Conservation (phyloP, 202 grass and related monocot species). For the Carex sylvatica region DNA sequence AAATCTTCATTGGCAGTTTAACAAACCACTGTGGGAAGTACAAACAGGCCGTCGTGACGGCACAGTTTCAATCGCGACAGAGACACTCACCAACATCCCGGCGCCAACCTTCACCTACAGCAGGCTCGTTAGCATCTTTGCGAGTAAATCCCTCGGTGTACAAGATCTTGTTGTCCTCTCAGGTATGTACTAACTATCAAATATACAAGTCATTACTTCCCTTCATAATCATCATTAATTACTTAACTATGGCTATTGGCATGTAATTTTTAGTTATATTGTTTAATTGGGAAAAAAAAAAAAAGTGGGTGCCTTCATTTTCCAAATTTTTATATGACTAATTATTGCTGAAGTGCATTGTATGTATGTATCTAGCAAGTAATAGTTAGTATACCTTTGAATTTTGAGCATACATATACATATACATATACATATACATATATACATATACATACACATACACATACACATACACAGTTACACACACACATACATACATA, state of each 20-base stretch:
- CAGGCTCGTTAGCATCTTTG: slow-evolving; percentile 35
- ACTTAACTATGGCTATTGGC: background rate
- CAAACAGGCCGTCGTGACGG: slow-evolving; percentile 69
- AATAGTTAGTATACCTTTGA: background rate
- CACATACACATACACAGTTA: too few species aligned
- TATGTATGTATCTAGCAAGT: background rate
- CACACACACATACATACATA: too few species aligned
- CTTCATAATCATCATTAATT: background rate
- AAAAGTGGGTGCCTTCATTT: background rate
- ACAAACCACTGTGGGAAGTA: slow-evolving; percentile 56
- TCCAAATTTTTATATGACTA: background rate
- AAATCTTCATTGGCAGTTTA: slow-evolving; percentile 39
- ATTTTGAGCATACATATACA: background rate
- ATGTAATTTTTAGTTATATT: background rate
- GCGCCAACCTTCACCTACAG: slow-evolving; percentile 37
- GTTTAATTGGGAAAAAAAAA: background rate
- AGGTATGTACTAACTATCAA: slow-evolving; percentile 23
- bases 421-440: background rate
- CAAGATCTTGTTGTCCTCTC: slow-evolving; percentile 72
- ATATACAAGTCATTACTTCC: background rate
- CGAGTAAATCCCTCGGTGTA: slow-evolving; percentile 39
- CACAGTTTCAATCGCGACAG: slow-evolving; percentile 22
- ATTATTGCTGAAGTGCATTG: slow-evolving; percentile 1
- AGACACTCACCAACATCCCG: slow-evolving; percentile 36
- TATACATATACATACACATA: too few species aligned